Evolutionary conservation across 2,329 filamentous ascomycete species (phyloP), one percentile per base, ranked within the genome.

Genomic region (Cytospora paraplurivora): DNA sequence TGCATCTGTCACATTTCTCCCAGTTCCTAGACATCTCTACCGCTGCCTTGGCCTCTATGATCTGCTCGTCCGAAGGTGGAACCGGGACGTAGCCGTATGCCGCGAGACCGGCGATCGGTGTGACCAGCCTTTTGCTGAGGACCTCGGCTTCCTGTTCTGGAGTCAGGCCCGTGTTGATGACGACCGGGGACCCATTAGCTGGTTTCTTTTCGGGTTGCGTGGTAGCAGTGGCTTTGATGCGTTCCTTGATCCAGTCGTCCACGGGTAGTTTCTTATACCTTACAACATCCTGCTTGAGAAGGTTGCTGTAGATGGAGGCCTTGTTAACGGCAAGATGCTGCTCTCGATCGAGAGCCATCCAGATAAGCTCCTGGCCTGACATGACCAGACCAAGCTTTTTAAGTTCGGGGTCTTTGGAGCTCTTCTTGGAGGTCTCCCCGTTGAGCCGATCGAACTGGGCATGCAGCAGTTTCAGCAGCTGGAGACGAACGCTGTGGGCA

Each of bases 1-100:
- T 82, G 76, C 95, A 99, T 21, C 95, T 88, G 71, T 97, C 93
- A 71, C 95, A 99, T 56, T 87, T 83, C 76, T 99, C 95, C 82
- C 89, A 97, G 55, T 91, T 91, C 59, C 86, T 84, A 13, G 89
- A 85, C 8, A 86, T 81, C 55, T 85, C 79, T 0, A 92, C 81
- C 0, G 88, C 92, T 51, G 84, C 81, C 38, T 80, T 84, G 0
- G 92, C 89, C 57, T 83, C 81, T 58, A 84, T 78, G 19, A 97
- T 84, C 19, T 92, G 89, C 8, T 83, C 81, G 1, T 84, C 78
- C 0, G 85, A 83, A 0, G 93, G 93, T 1, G 88, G 77, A 5
- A 74, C 77, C 0, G 88, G 85, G 27, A 97, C 87, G 73, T 97
- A 98, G 19, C 92, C 93, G 72, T 88, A 84, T 7, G 82, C 74